Conservation (phyloP, 306 rosid genomes). For the Casuarina cunninghamiana region DNA sequence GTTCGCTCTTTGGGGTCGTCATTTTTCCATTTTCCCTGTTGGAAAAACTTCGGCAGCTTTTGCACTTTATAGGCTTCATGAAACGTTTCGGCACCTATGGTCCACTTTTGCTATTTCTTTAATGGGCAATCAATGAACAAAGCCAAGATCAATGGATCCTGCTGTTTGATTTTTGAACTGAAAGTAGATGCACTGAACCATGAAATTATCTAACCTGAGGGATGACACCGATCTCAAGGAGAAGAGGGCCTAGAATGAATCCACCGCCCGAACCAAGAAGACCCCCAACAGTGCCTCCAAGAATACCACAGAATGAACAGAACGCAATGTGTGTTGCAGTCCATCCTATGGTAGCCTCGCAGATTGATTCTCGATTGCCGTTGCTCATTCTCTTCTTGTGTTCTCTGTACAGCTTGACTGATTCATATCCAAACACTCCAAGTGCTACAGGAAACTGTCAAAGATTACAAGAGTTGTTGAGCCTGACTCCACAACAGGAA, state of each 20-base stretch:
- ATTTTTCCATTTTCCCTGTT: no score
- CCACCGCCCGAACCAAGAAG: constrained; percentile 92
- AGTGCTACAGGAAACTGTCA: constrained; percentile 73
- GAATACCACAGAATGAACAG: constrained; percentile 73
- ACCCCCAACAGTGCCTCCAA: constrained; percentile 88
- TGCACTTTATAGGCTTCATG: no score
- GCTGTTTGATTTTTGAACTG: no score
- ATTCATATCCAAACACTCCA: constrained; percentile 71
- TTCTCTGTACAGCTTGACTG: constrained; percentile 63
- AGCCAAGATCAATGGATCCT: no score
- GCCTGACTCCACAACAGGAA: neutral
- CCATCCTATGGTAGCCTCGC: constrained; percentile 92
- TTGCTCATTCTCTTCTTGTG: constrained; percentile 56
- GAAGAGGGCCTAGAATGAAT: constrained; percentile 81
- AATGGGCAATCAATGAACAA: no score
- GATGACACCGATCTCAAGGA: constrained; percentile 87
- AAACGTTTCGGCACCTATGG: no score
- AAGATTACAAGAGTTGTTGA: neutral
- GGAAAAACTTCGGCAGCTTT: no score
- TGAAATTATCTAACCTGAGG: constrained; percentile 52
- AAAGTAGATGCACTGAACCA: no score
- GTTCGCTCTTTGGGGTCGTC: no score
- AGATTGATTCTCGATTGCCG: constrained; percentile 60
- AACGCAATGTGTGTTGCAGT: constrained; percentile 57
- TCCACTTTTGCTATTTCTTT: no score